Conservation (phyloP, 2,329 filamentous ascomycete genomes). For the Emergomyces pasteurianus region DNA sequence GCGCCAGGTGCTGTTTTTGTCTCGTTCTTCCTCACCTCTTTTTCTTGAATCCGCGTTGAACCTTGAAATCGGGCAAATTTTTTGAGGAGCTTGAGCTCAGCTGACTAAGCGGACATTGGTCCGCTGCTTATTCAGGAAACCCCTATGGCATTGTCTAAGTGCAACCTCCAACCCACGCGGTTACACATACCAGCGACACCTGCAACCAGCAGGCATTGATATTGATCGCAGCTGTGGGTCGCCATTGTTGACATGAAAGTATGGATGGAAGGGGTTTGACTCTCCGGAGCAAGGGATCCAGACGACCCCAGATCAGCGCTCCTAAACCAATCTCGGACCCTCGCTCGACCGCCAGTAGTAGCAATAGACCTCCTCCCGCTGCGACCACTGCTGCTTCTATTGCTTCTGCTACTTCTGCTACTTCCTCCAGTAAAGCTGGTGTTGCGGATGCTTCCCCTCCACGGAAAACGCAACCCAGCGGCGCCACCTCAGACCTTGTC, state of each 20-base stretch:
- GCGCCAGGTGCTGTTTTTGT: not conserved
- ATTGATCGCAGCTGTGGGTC: not conserved
- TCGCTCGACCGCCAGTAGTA: conserved; percentile 9
- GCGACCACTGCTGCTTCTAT: conserved; percentile 21
- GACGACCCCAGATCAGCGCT: conserved; percentile 47
- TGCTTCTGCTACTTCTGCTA: conserved; percentile 13
- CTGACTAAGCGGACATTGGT: not conserved
- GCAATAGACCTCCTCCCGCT: conserved; percentile 16
- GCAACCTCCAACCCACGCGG: not conserved
- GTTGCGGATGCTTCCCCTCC: conserved; percentile 20
- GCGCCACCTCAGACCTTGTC: conserved; percentile 65
- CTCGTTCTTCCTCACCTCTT: not conserved
- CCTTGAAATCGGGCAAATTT: not conserved
- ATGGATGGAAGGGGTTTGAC: conserved; percentile 49
- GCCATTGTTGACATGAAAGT: conserved; percentile 12
- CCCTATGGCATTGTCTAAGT: too few species aligned
- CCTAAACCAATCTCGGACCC: conserved; percentile 42
- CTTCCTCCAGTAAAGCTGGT: conserved; percentile 5
- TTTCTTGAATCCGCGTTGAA: not conserved
- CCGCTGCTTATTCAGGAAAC: not conserved
- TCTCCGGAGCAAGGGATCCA: conserved; percentile 47
- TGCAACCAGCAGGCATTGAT: not conserved
- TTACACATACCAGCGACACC: not conserved
- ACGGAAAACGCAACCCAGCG: conserved; percentile 30
- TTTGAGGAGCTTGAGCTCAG: not conserved